Base-by-base conservation (phyloP, 2,329 filamentous ascomycete species). In the Sporothrix luriei region DNA sequence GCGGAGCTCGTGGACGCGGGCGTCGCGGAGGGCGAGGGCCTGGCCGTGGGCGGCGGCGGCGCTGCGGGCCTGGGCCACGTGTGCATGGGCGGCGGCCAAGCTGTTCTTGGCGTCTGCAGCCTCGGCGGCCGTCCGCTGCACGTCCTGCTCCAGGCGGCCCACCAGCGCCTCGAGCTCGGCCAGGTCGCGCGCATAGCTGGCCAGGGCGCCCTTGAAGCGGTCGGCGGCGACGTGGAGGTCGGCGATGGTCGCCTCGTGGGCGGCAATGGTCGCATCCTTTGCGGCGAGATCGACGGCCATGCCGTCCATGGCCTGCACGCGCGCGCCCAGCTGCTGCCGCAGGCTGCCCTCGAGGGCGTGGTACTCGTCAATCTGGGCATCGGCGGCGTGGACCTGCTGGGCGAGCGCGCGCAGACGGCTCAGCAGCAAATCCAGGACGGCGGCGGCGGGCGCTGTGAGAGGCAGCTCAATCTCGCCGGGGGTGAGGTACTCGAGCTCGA, bases 401-500 rank as follows among this genome's bases (percentile, higher is more conserved):
- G 83, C 78, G 43, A 89, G 80, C 16, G 80, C 79, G 2, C 84
- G 82, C 2, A 89, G 80, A 0, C 83, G 79, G 0, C 75, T 75
- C 0, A 89, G 80, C 5, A 89, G 75, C 14, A 88, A 80, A 69
- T 87, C 84, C 0, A 90, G 80, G 0, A 89, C 81, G 66, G 85
- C 82, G 0, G 84, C 83, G 1, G 86, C 86, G 65, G 83, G 83
- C 0, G 83, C 82, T 0, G 81, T 82, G 0, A 87, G 78, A 0
- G 86, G 84, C 0, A 87, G 80, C 0, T 81, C 74, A n/a, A 84
- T 78, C 75, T 89, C 87, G 6, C 87, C 87, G 0, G 87, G 87
- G 0, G 83, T 85, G 24, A 89, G 80, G 74, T 88, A 88, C 76
- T 89, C 87, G 2, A 89, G 82, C 73, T 89, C 87, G 0, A 89